Conservation (phyloP, 192 early-diverging fungal species). For the Dissophora globulifera region DNA sequence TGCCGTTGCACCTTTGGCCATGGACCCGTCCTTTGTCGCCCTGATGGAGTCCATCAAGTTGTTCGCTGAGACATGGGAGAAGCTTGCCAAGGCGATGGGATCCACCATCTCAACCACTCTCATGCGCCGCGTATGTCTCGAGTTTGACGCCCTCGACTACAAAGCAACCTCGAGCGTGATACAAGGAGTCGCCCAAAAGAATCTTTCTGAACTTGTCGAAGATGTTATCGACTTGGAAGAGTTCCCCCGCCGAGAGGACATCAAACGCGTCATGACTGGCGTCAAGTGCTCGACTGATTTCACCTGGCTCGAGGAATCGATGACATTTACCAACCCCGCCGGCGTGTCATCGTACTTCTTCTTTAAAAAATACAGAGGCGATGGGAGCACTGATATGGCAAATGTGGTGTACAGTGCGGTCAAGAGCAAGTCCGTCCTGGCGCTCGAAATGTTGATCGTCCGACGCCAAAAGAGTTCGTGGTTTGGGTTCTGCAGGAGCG, state of each 20-base stretch:
- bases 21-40: slow-evolving; percentile 3
- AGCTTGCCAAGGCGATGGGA: slow-evolving; percentile 7
- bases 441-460: slow-evolving; percentile 22
- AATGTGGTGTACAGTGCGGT: slow-evolving; percentile 8
- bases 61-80: slow-evolving; percentile 19
- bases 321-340: slow-evolving; percentile 5
- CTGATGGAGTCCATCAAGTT: slow-evolving; percentile 4
- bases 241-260: slow-evolving; percentile 4
- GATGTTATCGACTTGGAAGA: slow-evolving; percentile 1
- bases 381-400: background rate
- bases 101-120: background rate
- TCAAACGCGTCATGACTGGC: slow-evolving; percentile 11
- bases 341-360: slow-evolving; percentile 1
- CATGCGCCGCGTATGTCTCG: slow-evolving; percentile 17
- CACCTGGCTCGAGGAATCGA: slow-evolving; percentile 18
- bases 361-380: slow-evolving; percentile 11
- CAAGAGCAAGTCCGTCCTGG: slow-evolving; percentile 3
- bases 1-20: background rate
- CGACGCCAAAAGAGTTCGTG: slow-evolving; percentile 1
- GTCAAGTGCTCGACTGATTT: slow-evolving; percentile 25
- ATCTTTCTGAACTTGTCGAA: slow-evolving; percentile 7
- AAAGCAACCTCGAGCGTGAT: background rate
- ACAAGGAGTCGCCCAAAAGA: background rate
- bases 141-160: slow-evolving; percentile 11
- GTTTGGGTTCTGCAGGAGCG: slow-evolving; percentile 4